These are phyloP conservation scores for Capsicum chinense DNA, from an alignment of 257 asterid genomes.

Conservation along the genomic window DNA sequence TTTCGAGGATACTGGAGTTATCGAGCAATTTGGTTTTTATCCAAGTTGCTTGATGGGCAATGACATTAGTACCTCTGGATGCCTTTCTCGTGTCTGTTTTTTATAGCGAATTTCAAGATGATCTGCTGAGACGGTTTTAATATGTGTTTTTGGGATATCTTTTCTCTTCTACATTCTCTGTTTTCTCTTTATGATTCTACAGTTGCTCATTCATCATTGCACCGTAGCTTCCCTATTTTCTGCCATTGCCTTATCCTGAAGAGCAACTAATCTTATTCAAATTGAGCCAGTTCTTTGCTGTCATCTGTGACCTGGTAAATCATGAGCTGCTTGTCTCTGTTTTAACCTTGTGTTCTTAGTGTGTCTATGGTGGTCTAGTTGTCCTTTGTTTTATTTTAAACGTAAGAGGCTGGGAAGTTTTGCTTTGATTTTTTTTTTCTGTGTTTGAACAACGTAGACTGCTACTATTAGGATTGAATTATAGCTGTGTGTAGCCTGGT, in stretches of 20 bases:
- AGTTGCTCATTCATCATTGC: background rate
- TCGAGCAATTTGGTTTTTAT: constrained; percentile 3
- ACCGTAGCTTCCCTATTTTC: background rate
- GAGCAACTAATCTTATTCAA: background rate
- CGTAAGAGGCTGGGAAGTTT: no score
- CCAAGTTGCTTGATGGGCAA: constrained; percentile 24
- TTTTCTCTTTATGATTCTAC: background rate
- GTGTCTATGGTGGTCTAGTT: no score
- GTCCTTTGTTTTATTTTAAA: no score
- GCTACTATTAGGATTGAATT: no score
- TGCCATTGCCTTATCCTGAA: no score
- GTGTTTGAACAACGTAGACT: no score
- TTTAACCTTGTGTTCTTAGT: no score
- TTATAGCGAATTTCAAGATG: background rate
- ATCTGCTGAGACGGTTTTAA: background rate
- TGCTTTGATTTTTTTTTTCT: no score
- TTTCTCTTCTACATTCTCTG: background rate
- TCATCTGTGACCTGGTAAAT: background rate
- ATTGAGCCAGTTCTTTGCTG: background rate
- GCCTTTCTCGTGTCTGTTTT: background rate
- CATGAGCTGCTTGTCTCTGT: no score
- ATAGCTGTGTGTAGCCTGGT: no score
- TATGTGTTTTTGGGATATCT: background rate
- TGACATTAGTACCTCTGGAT: background rate
- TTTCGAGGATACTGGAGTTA: background rate